Percentiles rank a stretch among this genome's conserved stretches.
Evolutionary conservation across 371 early-diverging fungal genomes (phyloP).

Genomic region (Haplosporangium sp.): DNA sequence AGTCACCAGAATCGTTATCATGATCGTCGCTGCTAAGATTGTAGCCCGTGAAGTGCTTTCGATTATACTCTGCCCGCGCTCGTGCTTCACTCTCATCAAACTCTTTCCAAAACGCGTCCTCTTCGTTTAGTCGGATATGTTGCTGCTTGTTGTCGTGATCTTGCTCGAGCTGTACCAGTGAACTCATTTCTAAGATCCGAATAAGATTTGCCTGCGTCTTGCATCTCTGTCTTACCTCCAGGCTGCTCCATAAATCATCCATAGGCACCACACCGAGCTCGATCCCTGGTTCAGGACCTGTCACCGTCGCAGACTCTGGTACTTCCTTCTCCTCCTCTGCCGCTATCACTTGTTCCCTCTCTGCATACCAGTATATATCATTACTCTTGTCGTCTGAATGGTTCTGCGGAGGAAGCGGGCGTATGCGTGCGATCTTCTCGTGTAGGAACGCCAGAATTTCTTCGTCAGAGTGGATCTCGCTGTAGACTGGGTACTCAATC

Average conservation of each 20-base stretch:
- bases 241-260: slow-evolving; percentile 20
- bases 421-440: slow-evolving; percentile 28
- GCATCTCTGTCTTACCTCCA: slow-evolving; percentile 29
- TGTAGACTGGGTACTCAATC: slow-evolving; percentile 34
- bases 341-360: not conserved
- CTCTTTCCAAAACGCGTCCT: slow-evolving; percentile 29
- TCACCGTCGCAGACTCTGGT: not conserved
- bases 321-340: not conserved
- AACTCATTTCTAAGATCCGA: slow-evolving; percentile 17
- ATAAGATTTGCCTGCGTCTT: slow-evolving; percentile 13
- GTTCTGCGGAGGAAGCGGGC: slow-evolving; percentile 20
- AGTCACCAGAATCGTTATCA: too few species aligned
- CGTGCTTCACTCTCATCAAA: slow-evolving; percentile 14
- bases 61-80: too few species aligned
- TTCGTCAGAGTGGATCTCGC: slow-evolving; percentile 23
- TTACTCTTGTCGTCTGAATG: not conserved
- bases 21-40: too few species aligned
- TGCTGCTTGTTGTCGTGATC: slow-evolving; percentile 6
- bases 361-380: not conserved
- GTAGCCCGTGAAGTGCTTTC: not conserved
- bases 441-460: slow-evolving; percentile 21
- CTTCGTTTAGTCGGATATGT: slow-evolving; percentile 26
- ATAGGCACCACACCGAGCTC: slow-evolving; percentile 13
- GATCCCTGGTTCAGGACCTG: not conserved
- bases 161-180: slow-evolving; percentile 20